Evolutionary conservation across 73 alveolate genomes (phyloP).

Genomic region (Paraurostyla sp.): DNA sequence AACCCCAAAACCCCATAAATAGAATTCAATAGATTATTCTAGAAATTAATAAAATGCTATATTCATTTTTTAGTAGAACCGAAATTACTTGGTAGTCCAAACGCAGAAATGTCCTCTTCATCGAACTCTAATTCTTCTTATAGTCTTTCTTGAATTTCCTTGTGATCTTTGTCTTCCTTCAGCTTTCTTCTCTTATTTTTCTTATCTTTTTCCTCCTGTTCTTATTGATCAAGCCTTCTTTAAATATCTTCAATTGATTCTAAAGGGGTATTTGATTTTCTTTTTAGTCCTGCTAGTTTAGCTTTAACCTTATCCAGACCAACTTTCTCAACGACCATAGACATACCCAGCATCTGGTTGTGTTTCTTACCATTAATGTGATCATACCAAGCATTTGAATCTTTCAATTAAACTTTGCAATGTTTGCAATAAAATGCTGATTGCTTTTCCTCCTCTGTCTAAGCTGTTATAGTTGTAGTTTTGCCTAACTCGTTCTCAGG

Average conservation of each 20-base stretch:
- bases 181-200: background rate
- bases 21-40: background rate
- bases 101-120: slow-evolving; percentile 34
- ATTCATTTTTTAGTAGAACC: slow-evolving; percentile 35
- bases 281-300: slow-evolving; percentile 46
- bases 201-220: slow-evolving; percentile 35
- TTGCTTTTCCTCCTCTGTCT: slow-evolving; percentile 46
- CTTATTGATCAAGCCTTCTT: slow-evolving; percentile 19
- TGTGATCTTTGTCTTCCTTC: background rate
- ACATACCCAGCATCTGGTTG: slow-evolving; percentile 67
- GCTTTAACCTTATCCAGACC: slow-evolving; percentile 61
- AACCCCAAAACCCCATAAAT: no score
- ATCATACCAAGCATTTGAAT: slow-evolving; percentile 67
- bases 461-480: slow-evolving; percentile 9
- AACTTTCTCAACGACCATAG: slow-evolving; percentile 73
- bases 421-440: slow-evolving; percentile 56
- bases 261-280: background rate
- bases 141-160: background rate
- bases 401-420: slow-evolving; percentile 68
- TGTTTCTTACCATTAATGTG: slow-evolving; percentile 81
- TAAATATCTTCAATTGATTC: slow-evolving; percentile 13
- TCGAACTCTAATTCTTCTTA: slow-evolving; percentile 24
- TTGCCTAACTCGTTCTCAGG: slow-evolving; percentile 43
- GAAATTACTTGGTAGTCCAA: slow-evolving; percentile 57
- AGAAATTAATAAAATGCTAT: no score